Evolutionary conservation across 164 flowering plant genomes (phyloP), one percentile per base, ranked within the genome.

Genomic region (Magnolia changhungtana): DNA sequence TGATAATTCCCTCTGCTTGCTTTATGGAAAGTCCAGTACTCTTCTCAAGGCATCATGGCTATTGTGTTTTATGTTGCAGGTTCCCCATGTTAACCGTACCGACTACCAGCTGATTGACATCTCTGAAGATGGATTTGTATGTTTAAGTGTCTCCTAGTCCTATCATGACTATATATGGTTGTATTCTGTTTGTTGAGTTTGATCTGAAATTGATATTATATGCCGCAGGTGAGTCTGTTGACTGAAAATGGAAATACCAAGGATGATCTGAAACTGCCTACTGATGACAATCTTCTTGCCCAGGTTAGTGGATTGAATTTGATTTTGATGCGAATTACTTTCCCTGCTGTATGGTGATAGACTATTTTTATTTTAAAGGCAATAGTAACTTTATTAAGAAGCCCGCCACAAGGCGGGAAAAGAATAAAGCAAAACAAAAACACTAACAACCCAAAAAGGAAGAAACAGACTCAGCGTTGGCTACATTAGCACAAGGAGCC

Each of bases 81-180:
- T 84, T 72, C 87, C 87, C 20, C 83, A 84, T 82, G 87, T 84
- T 10, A 80, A 69, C 23, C 87, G 87, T 67, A 82, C 83, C 52
- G 87, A 84, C 31, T 84, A 80, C 78, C 87, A 84, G 82, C 78
- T 84, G 69, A 81, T 84, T 79, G 87, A 82, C 75, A 84, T 82
- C 24, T 77, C 87, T 66, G 85, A 84, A 52, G 84, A 78, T 76
- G 81, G 81, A 72, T 81, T 78, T 79, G 84, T 81, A 76, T 67
- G 81, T 76, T 37, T 9, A 27, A 2, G 4, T 61, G 64, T 49
- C 51, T n/a, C n/a, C 45, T 37, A 37, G 45, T 37, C 45, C 45
- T 31, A 24, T 31, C 37, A 37, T 37, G 45, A 9, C 61, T 59
- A 24, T 2, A 13, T 24, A 7, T 68, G 5, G 6, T 63, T 6